Conservation (phyloP, 352 stramenopile genomes). For the Thalassiosira oceanica region DNA sequence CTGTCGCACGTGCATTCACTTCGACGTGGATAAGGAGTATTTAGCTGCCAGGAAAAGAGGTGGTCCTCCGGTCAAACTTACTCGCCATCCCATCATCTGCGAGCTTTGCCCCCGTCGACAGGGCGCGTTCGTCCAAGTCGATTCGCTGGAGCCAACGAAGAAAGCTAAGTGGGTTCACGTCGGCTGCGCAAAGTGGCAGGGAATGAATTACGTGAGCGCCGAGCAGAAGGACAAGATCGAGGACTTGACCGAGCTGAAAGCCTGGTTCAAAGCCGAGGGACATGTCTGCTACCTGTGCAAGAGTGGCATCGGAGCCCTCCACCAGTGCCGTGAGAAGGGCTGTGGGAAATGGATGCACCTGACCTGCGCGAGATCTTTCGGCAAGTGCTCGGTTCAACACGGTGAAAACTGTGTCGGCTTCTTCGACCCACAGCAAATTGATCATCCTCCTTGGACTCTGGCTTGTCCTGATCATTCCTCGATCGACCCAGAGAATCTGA, state of each 20-base stretch:
- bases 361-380: slow-evolving; percentile 68
- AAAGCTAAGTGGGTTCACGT: slow-evolving; percentile 76
- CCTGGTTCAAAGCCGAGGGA: slow-evolving; percentile 43
- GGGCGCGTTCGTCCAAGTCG: slow-evolving; percentile 71
- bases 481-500: slow-evolving; percentile 33
- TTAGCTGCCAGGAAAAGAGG: slow-evolving; percentile 50
- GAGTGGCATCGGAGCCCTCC: slow-evolving; percentile 61
- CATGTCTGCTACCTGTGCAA: slow-evolving; percentile 67
- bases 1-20: slow-evolving; percentile 71
- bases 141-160: slow-evolving; percentile 22
- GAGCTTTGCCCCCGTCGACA: slow-evolving; percentile 74
- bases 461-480: slow-evolving; percentile 71
- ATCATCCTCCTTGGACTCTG: slow-evolving; percentile 60
- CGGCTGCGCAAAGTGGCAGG: slow-evolving; percentile 80
- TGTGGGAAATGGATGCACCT: slow-evolving; percentile 75
- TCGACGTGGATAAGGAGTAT: slow-evolving; percentile 53
- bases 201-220: slow-evolving; percentile 66
- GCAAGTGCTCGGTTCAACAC: slow-evolving; percentile 74
- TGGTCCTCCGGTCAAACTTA: slow-evolving; percentile 24
- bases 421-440: slow-evolving; percentile 20
- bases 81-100: slow-evolving; percentile 58
- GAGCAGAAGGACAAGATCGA: slow-evolving; percentile 58
- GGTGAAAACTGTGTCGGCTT: slow-evolving; percentile 70
- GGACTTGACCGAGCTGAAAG: slow-evolving; percentile 64
- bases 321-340: slow-evolving; percentile 55